Evolutionary conservation across 345 rosid species (phyloP).

Genomic region (Eucalyptus paniculata): DNA sequence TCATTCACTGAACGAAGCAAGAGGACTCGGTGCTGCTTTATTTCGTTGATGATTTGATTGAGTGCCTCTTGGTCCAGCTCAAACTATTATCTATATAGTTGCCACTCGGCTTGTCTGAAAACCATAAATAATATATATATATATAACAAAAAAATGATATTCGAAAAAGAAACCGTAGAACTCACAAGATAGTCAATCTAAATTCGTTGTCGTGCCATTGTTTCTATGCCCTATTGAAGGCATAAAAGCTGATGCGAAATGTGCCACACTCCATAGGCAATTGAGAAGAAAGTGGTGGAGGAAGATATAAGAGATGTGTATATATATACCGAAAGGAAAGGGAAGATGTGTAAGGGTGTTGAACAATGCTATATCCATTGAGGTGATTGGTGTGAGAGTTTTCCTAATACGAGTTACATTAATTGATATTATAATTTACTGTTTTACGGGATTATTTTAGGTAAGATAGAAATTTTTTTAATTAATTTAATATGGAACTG

Average conservation of each 20-base stretch:
- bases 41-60: too few relatives aligned
- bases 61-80: neutral
- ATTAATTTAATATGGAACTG: too few relatives aligned
- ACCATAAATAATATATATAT: too few relatives aligned
- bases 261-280: neutral
- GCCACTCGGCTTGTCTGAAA: neutral
- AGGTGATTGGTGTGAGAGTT: too few relatives aligned
- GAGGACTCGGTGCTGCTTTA: neutral
- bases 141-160: too few relatives aligned
- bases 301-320: too few relatives aligned
- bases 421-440: too few relatives aligned
- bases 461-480: too few relatives aligned
- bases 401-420: fast-evolving
- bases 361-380: too few relatives aligned
- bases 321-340: too few relatives aligned
- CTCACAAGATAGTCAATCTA: neutral
- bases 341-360: too few relatives aligned
- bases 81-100: too few relatives aligned
- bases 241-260: neutral
- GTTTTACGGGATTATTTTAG: fast-evolving
- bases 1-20: neutral
- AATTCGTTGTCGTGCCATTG: neutral
- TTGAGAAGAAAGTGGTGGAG: neutral
- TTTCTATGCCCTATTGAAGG: neutral
- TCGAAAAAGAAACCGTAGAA: neutral